Evolutionary conservation across 306 rosid species (phyloP).

Genomic region (Medicago ruthenica): DNA sequence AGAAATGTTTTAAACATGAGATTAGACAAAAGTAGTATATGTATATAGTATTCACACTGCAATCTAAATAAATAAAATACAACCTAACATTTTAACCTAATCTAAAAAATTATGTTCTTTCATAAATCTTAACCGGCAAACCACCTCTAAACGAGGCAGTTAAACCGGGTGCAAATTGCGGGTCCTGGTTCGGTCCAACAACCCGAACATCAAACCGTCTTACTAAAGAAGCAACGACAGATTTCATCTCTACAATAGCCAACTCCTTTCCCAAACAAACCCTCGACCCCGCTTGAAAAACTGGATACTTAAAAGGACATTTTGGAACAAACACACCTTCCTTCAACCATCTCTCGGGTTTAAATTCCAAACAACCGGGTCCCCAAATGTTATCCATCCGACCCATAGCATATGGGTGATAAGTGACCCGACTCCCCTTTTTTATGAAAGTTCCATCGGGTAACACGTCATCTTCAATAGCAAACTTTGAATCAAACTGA

Average conservation of each 20-base stretch:
- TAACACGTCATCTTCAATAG: conserved; percentile 70
- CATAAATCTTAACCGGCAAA: conserved; percentile 60
- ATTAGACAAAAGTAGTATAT: not conserved
- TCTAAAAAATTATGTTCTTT: conserved; percentile 34
- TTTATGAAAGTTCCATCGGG: conserved; percentile 81
- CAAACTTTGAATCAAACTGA: conserved; percentile 85
- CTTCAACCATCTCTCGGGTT: conserved; percentile 79
- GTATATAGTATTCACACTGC: not conserved
- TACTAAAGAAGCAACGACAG: conserved; percentile 49
- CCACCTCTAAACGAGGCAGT: conserved; percentile 79
- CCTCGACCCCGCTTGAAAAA: conserved; percentile 82
- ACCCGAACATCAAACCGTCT: conserved; percentile 59
- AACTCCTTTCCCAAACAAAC: conserved; percentile 90
- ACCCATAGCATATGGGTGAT: conserved; percentile 97
- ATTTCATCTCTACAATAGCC: conserved; percentile 73
- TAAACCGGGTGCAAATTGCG: conserved; percentile 69
- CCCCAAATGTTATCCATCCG: conserved; percentile 90
- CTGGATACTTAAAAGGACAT: conserved; percentile 72
- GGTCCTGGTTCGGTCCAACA: conserved; percentile 28
- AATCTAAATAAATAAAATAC: not conserved
- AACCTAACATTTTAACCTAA: not conserved
- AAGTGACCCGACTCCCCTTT: conserved; percentile 78
- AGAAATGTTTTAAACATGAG: not conserved
- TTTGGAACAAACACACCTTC: conserved; percentile 54
- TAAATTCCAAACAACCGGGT: conserved; percentile 62